Percentiles rank a stretch among this genome's conserved stretches.
Conservation (phyloP, 176 grass and related monocot species). For the Lolium rigidum region DNA sequence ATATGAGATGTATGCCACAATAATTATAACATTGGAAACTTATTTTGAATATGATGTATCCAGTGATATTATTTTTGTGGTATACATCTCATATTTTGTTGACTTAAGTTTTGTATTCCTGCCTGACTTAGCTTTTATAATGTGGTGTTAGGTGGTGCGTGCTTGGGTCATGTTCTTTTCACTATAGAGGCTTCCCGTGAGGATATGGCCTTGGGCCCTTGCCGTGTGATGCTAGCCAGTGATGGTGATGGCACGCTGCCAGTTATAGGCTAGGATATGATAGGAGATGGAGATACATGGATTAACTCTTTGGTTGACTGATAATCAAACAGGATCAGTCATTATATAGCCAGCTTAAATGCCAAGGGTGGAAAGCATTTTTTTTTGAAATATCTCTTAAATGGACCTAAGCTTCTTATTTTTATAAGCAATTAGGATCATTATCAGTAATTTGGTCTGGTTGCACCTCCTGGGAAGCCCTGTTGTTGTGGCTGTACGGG, state of each 20-base stretch:
- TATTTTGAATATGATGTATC: too few species aligned
- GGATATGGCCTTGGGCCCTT: neutral
- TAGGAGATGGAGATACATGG: neutral
- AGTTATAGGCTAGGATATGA: neutral
- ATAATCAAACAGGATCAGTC: neutral
- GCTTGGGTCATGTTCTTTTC: neutral
- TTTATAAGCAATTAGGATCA: neutral
- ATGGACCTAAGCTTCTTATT: neutral
- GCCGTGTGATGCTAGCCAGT: neutral
- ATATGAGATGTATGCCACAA: too few species aligned
- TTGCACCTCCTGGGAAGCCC: neutral
- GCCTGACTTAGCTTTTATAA: neutral
- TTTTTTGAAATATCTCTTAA: neutral
- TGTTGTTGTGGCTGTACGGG: neutral
- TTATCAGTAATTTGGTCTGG: neutral
- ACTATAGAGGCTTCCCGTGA: neutral
- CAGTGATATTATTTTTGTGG: too few species aligned
- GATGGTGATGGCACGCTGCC: neutral
- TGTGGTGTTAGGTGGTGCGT: neutral
- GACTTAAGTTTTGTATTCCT: neutral
- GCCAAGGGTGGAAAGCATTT: neutral
- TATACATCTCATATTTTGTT: too few species aligned
- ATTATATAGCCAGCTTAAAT: conserved; percentile 2
- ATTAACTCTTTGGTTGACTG: neutral
- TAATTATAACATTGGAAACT: too few species aligned